Evolutionary conservation across 345 rosid genomes (phyloP), one percentile per base, ranked within the genome.

Genomic region (Erucastrum elatum): DNA sequence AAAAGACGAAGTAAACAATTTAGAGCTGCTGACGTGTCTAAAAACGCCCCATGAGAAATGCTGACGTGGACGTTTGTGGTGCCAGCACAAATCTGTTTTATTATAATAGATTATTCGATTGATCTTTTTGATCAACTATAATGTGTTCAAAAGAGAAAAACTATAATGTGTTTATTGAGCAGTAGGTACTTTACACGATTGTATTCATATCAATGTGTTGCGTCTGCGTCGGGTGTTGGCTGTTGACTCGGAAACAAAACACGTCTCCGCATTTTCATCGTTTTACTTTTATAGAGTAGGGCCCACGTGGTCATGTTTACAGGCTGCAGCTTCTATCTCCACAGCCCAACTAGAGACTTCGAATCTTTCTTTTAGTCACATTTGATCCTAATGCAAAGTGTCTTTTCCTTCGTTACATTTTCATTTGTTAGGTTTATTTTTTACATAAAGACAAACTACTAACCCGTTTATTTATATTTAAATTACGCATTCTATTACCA

Each of bases 341-440:
- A 68, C 79, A 68, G 29, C 82, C 64, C 78, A 74, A 68, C 75
- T 60, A 41, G 12, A 10, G 49, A 41, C 4, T 41, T 41, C 49
- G 82, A 79, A 72, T 51, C 56, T 78, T 71, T 77, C 69, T 25
- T 79, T 72, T 72, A 79, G 74, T 26, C 27, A 44, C 69, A 66
- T 78, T 79, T 60, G 69, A 79, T 72, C 70, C 72, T 79, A 67
- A 67, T 79, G 64, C 74, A 72, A 72, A 60, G 61, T 67, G 74
- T 79, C 77, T 72, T 78, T 77, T 66, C 34, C 77, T 59, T 11
- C 56, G 21, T 78, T 72, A 60, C 68, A 72, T 59, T 66, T 79
- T 60, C 63, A n/a, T 66, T 65, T 58, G 63, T 72, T 78, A 72
- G 77, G 77, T 72, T 75, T 60, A 66, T 78, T 60, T 58, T 56